Evolutionary conservation across 2,329 filamentous ascomycete species (phyloP).

Genomic region (Periconia digitata): DNA sequence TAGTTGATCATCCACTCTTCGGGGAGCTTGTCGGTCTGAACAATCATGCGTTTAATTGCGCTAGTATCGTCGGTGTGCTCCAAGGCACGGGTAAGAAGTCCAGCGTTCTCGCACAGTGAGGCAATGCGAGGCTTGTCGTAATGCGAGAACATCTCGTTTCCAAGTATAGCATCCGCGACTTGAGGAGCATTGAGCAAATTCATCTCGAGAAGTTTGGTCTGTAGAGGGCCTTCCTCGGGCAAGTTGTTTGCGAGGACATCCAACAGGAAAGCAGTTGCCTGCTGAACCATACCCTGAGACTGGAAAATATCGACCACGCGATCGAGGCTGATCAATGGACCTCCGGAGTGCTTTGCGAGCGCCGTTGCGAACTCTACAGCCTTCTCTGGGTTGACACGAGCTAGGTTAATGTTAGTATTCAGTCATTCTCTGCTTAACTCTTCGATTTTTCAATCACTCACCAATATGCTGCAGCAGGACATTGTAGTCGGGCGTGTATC

Average conservation of each 20-base stretch:
- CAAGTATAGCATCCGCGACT: slow-evolving; percentile 94
- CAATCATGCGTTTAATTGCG: slow-evolving; percentile 84
- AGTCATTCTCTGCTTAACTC: no score
- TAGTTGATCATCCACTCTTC: slow-evolving; percentile 89
- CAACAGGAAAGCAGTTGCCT: slow-evolving; percentile 95
- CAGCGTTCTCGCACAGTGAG: slow-evolving; percentile 88
- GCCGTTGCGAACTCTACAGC: slow-evolving; percentile 92
- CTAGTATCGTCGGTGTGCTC: slow-evolving; percentile 93
- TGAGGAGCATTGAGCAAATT: slow-evolving; percentile 95
- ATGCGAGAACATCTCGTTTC: slow-evolving; percentile 98
- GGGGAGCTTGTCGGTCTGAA: slow-evolving; percentile 84
- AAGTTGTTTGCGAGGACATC: slow-evolving; percentile 94
- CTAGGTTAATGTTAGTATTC: background rate
- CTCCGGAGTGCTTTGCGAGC: slow-evolving; percentile 84
- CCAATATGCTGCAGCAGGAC: slow-evolving; percentile 83
- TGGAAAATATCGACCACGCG: slow-evolving; percentile 98
- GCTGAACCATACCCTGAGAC: slow-evolving; percentile 95
- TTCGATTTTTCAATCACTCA: background rate
- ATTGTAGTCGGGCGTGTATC: slow-evolving; percentile 95
- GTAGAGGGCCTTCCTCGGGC: slow-evolving; percentile 88
- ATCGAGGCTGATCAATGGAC: slow-evolving; percentile 86
- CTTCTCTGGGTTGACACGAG: slow-evolving; percentile 84
- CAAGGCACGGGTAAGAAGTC: slow-evolving; percentile 69
- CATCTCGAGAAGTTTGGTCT: slow-evolving; percentile 96
- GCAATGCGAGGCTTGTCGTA: slow-evolving; percentile 92